Evolutionary conservation across 2,329 filamentous ascomycete species (phyloP).

Genomic region (Rhinocladiella mackenziei): DNA sequence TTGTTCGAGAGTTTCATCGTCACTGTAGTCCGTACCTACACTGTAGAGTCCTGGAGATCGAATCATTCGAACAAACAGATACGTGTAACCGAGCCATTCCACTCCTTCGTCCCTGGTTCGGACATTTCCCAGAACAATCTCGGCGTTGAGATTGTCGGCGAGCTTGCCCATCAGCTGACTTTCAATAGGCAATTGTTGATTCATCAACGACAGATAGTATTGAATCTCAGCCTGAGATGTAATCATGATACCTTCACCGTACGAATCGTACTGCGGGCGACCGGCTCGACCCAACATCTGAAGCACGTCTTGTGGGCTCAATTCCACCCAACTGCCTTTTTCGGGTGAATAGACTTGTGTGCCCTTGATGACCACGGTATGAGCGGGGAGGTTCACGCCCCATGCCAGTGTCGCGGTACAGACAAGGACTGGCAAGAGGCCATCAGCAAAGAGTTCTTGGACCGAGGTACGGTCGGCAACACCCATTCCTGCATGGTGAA

Average conservation of each 20-base stretch:
- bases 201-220: constrained; percentile 93
- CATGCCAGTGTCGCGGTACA: constrained; percentile 97
- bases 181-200: constrained; percentile 96
- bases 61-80: constrained; percentile 96
- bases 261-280: constrained; percentile 93
- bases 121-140: constrained; percentile 90
- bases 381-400: constrained; percentile 97
- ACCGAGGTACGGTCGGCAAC: constrained; percentile 92
- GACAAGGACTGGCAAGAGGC: constrained; percentile 88
- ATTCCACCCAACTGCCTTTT: constrained; percentile 96
- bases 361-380: constrained; percentile 98
- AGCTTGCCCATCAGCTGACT: constrained; percentile 91
- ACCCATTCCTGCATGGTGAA: constrained; percentile 97
- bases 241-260: constrained; percentile 97
- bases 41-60: constrained; percentile 92
- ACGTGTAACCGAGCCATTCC: constrained; percentile 98
- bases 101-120: constrained; percentile 90
- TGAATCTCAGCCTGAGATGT: constrained; percentile 92
- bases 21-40: constrained; percentile 91
- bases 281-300: constrained; percentile 98
- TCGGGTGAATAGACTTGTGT: constrained; percentile 97
- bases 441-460: constrained; percentile 88
- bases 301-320: constrained; percentile 94
- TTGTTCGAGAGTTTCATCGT: constrained; percentile 86
- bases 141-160: constrained; percentile 93